Evolutionary conservation across 495 filamentous ascomycete genomes (phyloP).

Genomic region (Parathielavia hyrcaniae): DNA sequence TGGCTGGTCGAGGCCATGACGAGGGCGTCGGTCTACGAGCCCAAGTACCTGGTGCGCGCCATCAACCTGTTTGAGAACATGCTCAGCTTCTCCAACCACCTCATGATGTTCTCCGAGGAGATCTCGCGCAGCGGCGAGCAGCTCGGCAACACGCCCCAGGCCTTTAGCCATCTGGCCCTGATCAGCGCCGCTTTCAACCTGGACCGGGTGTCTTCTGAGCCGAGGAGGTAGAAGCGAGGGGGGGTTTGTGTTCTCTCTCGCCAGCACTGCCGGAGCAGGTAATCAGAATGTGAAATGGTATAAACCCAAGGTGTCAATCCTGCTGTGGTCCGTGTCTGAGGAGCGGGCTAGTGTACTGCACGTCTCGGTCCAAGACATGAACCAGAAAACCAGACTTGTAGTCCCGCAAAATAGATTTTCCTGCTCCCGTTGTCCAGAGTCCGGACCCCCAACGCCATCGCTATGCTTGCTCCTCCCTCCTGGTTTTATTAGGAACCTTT

Average conservation of each 20-base stretch:
- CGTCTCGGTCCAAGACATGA: too few relatives aligned
- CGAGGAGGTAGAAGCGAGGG: conserved; percentile 8
- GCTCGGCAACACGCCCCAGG: conserved; percentile 66
- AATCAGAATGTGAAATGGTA: not conserved
- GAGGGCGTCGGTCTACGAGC: conserved; percentile 58
- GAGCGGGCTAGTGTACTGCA: too few relatives aligned
- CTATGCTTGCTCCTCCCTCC: conserved; percentile 22
- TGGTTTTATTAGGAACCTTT: not conserved
- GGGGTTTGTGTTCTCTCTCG: not conserved
- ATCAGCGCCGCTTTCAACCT: conserved; percentile 70
- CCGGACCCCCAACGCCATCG: conserved; percentile 27
- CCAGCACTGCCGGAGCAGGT: not conserved
- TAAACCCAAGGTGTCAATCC: too few relatives aligned
- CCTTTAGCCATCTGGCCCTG: conserved; percentile 65
- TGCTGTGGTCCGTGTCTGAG: too few relatives aligned
- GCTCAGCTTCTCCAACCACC: conserved; percentile 63
- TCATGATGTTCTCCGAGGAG: conserved; percentile 71
- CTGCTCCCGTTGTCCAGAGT: not conserved
- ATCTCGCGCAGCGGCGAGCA: conserved; percentile 65
- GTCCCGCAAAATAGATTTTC: not conserved
- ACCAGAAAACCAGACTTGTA: too few relatives aligned
- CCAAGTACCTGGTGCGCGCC: conserved; percentile 55
- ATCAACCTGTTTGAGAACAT: conserved; percentile 68
- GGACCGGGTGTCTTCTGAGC: conserved; percentile 42
- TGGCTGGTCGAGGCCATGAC: conserved; percentile 74